These are phyloP conservation scores for Cochlearia excelsa DNA, from an alignment of 345 rosid genomes.

Conservation along the genomic window DNA sequence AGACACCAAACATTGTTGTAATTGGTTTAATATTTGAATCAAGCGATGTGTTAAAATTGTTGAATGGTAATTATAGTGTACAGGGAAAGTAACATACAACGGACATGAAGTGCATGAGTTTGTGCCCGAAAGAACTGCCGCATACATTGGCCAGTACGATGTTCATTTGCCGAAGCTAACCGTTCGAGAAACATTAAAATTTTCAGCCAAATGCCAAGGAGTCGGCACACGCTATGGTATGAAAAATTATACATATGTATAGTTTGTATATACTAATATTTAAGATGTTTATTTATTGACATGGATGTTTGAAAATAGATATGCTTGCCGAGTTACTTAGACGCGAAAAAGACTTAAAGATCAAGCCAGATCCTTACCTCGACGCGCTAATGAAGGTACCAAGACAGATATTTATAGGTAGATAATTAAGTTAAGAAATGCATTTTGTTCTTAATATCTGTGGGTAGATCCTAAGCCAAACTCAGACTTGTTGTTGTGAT, in stretches of 20 bases:
- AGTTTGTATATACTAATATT: too few relatives aligned
- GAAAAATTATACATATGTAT: background rate
- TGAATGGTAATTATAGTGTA: conserved; percentile 33
- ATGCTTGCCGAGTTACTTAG: conserved; percentile 69
- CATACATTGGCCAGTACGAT: conserved; percentile 72
- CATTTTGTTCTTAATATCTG: too few relatives aligned
- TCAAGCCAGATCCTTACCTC: conserved; percentile 74
- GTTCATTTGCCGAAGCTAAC: conserved; percentile 60
- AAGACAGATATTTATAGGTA: background rate
- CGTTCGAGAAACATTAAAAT: conserved; percentile 71
- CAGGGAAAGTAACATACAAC: conserved; percentile 62
- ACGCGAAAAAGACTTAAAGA: conserved; percentile 69
- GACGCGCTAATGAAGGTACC: conserved; percentile 85
- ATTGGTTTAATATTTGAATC: background rate
- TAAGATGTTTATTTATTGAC: background rate
- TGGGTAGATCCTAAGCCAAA: too few relatives aligned
- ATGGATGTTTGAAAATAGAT: conserved; percentile 36
- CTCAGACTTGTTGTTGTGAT: background rate
- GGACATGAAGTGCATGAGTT: conserved; percentile 57
- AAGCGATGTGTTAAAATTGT: background rate
- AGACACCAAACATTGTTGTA: too few relatives aligned
- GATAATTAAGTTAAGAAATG: background rate
- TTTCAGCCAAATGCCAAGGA: conserved; percentile 79
- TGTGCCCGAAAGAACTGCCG: conserved; percentile 60
- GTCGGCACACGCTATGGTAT: conserved; percentile 63